Conservation (phyloP, 2,329 filamentous ascomycete genomes). For the Dactylonectria macrodidyma region DNA sequence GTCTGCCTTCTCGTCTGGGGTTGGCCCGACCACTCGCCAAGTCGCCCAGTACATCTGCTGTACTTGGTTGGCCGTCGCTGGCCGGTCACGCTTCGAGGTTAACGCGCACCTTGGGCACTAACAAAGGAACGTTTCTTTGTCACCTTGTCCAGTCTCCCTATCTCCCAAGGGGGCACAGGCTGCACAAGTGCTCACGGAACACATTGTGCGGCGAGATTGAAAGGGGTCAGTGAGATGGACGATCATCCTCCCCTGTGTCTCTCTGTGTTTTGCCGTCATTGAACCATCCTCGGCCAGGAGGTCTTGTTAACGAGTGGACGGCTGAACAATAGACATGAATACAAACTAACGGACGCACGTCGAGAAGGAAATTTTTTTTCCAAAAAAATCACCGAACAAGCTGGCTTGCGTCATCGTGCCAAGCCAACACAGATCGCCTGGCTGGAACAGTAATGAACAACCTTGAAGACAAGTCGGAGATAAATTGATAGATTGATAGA, state of each 20-base stretch:
- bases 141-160: neutral
- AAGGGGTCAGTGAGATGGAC: neutral
- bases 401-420: neutral
- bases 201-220: neutral
- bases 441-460: neutral
- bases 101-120: constrained; percentile 1
- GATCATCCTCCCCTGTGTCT: neutral
- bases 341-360: neutral
- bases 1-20: neutral
- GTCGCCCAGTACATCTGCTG: neutral
- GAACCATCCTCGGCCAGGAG: neutral
- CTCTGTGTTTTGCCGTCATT: neutral
- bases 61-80: neutral
- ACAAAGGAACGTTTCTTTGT: neutral
- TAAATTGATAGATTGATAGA: neutral
- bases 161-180: neutral
- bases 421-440: neutral
- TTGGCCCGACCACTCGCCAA: constrained; percentile 5
- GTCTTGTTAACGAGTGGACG: neutral
- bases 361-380: neutral
- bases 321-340: neutral
- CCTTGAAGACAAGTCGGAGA: neutral
- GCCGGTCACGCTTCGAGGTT: neutral
- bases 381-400: neutral
- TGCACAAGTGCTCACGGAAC: neutral